These are phyloP conservation scores for Pleurotus pulmonarius DNA, from an alignment of 768 basidiomycete species.

Conservation along the genomic window DNA sequence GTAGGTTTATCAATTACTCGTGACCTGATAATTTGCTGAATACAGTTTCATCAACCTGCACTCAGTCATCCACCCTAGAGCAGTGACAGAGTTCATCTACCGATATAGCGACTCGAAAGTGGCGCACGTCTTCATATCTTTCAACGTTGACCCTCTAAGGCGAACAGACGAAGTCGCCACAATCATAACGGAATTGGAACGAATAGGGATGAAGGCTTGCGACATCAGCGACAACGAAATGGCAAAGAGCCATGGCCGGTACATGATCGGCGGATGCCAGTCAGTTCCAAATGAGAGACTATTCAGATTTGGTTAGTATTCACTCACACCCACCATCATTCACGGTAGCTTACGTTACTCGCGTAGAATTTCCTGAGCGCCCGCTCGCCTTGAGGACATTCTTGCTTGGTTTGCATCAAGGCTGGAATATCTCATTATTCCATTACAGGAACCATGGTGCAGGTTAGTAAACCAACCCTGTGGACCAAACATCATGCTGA, in stretches of 20 bases:
- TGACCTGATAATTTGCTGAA: conserved; percentile 1
- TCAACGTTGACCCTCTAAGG: conserved; percentile 66
- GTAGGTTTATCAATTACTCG: not conserved
- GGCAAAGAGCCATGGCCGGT: conserved; percentile 91
- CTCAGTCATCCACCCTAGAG: conserved; percentile 82
- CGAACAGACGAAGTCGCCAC: conserved; percentile 60
- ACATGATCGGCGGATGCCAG: conserved; percentile 88
- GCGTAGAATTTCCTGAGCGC: conserved; percentile 90
- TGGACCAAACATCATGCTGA: not conserved
- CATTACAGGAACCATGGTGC: conserved; percentile 98
- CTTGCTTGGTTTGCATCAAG: conserved; percentile 72
- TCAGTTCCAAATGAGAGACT: conserved; percentile 80
- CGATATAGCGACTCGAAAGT: conserved; percentile 70
- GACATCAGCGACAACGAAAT: conserved; percentile 96
- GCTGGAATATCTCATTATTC: conserved; percentile 96
- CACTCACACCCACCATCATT: not conserved
- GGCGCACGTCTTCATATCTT: conserved; percentile 89
- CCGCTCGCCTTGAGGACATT: conserved; percentile 91
- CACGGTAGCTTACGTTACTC: not conserved
- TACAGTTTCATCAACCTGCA: conserved; percentile 84
- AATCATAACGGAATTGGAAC: conserved; percentile 60
- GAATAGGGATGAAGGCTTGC: conserved; percentile 71
- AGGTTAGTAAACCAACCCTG: conserved; percentile 39
- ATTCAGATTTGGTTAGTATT: conserved; percentile 83
- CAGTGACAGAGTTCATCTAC: conserved; percentile 95